These are phyloP conservation scores for Kalaharituber pfeilii DNA, from an alignment of 2,329 filamentous ascomycete species.

Conservation along the genomic window DNA sequence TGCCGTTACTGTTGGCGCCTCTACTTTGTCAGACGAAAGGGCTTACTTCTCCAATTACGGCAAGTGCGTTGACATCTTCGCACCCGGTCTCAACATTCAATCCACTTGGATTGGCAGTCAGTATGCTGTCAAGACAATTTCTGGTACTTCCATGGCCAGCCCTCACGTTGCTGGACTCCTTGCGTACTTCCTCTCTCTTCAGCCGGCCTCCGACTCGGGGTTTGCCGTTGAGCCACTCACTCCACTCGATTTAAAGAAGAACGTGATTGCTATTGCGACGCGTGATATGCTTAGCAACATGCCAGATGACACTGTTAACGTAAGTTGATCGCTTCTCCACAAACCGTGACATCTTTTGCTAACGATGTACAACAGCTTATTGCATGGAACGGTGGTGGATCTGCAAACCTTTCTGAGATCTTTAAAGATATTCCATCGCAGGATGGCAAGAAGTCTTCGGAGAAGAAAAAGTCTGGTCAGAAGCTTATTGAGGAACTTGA, in stretches of 20 bases:
- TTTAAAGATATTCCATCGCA: slow-evolving; percentile 51
- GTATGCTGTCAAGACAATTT: slow-evolving; percentile 95
- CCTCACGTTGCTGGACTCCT: slow-evolving; percentile 92
- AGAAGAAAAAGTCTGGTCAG: slow-evolving; percentile 33
- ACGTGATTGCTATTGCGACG: slow-evolving; percentile 69
- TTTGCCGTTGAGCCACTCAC: slow-evolving; percentile 80
- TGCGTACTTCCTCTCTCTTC: slow-evolving; percentile 94
- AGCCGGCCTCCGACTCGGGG: slow-evolving; percentile 75
- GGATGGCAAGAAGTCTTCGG: slow-evolving; percentile 29
- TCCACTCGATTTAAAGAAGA: slow-evolving; percentile 83
- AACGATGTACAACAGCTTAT: slow-evolving; percentile 41
- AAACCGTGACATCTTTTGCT: slow-evolving; percentile 4
- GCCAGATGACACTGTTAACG: slow-evolving; percentile 71
- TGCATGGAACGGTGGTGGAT: slow-evolving; percentile 96
- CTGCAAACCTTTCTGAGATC: slow-evolving; percentile 76
- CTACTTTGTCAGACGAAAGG: slow-evolving; percentile 80
- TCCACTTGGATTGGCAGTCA: slow-evolving; percentile 98
- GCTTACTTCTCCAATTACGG: slow-evolving; percentile 99
- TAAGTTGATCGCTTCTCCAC: slow-evolving; percentile 29
- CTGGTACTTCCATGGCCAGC: slow-evolving; percentile 97
- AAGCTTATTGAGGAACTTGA: slow-evolving; percentile 44
- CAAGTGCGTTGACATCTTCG: slow-evolving; percentile 77
- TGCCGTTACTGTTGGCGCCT: slow-evolving; percentile 90
- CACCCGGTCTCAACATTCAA: slow-evolving; percentile 85
- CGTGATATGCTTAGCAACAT: slow-evolving; percentile 61